Evolutionary conservation across 2,329 filamentous ascomycete species (phyloP), one percentile per base, ranked within the genome.

Genomic region (Claviceps quebecensis): DNA sequence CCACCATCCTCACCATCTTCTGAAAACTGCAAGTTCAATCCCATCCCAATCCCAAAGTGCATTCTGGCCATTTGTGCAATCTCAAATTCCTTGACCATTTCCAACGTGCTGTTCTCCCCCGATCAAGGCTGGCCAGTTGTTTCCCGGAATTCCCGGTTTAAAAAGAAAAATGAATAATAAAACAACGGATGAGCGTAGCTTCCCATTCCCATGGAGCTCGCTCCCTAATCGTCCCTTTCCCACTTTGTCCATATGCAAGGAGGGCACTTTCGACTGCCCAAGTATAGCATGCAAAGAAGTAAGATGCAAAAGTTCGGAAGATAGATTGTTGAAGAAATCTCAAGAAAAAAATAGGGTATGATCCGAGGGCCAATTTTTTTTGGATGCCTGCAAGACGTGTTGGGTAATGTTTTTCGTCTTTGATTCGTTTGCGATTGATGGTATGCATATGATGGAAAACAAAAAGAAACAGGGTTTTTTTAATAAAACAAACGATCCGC

Each of bases 311-410:
- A 53, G 57, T 22, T 6, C n/a, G 41, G 40, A 43, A 22, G 52
- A 59, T 48, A 56, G 57, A 59, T 57, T 51, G 48, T 53, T 55
- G 57, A 56, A 57, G 49, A 53, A 60, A 50, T 47, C 47, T 54
- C 49, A 46, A 55, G 53, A 45, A 29, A 16, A 55, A 56, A 57
- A 56, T 52, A 48, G 65, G 66, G 67, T 67, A 68, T 67, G 65
- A 66, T 66, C 61, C 60, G 49, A 59, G 58, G 63, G 57, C 63
- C 56, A 54, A 67, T 68, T 68, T 65, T 68, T 68, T 61, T 47
- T 47, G 59, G 61, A 43, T 69, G 66, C 66, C 64, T 59, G 60
- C 55, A 63, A 63, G 63, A 67, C 61, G 45, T 68, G 63, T 59
- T 58, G 54, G 56, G 58, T 57, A 37, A 52, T 55, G 62, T 63